Base-by-base conservation (phyloP, 768 basidiomycete species). In the Suillus discolor region DNA sequence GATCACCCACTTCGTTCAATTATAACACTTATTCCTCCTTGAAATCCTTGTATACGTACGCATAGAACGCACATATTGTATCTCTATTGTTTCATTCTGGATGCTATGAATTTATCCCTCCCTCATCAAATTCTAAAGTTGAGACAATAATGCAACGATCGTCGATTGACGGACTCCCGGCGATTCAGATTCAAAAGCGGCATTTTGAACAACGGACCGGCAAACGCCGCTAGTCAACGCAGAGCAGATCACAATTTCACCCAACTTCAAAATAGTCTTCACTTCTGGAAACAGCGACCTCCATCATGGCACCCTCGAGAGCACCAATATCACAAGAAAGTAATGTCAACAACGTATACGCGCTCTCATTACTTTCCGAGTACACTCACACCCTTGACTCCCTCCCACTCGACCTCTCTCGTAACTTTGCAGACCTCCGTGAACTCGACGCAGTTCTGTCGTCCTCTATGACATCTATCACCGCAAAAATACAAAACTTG, bases 371-470 rank as follows among this genome's bases (percentile, higher is more conserved):
- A 66, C 87, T 95, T 71, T 82, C 86, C 65, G 93, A 96, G 76
- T 95, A 94, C 81, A 89, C 89, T 18, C 95, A 99, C 78, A 89
- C 91, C 34, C 90, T 99, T 77, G 96, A 97, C 81, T 86, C 95
- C 25, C 87, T 99, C 64, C 97, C 97, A 65, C 85, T 92, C 68
- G 95, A 97, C 79, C 89, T 99, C 78, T 97, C 97, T 15, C 89
- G 94, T 77, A 90, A 89, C 78, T 93, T 97, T 77, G 93, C 92
- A 13, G 97, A 99, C 84, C 88, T 99, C 62, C 93, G 96, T 69
- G 97, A 99, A 80, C 92, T 99, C 79, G 97, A 99, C 78, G 97
- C 97, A 65, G 97, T 99, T 66, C 87, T 99, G 70, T 96, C 95
- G 70, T 83, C 92, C 53, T 94, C 94, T 67, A 91, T 97, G 78